Percentiles rank a stretch among this genome's conserved stretches.
phyloP scores from a whole-genome alignment of 805 yeast species.

The Spencermartinsiella europaea region DNA sequence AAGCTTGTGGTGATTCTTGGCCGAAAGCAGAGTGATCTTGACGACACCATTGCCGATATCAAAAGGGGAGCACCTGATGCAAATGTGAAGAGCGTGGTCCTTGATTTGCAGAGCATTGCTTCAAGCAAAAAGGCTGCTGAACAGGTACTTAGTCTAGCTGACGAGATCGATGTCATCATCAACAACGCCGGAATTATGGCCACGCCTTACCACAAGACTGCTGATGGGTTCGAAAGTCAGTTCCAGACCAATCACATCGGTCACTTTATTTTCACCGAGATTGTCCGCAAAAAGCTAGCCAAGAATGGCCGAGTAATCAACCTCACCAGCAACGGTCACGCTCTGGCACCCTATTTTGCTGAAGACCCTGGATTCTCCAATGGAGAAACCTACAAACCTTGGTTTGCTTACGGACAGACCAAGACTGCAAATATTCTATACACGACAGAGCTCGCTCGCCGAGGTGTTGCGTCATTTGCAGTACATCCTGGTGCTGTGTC shows the following conservation, averaged over 20 bases:
- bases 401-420: conserved; percentile 53
- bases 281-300: conserved; percentile 6
- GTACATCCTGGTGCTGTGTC: conserved; percentile 10
- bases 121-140: conserved; percentile 6
- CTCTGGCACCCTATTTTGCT: conserved; percentile 6
- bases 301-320: conserved; percentile 7
- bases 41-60: conserved; percentile 8
- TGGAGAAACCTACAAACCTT: conserved; percentile 7
- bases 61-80: conserved; percentile 11
- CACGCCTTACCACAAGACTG: conserved; percentile 56
- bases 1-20: conserved; percentile 10
- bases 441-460: conserved; percentile 6
- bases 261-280: conserved; percentile 63
- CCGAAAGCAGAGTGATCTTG: conserved; percentile 3
- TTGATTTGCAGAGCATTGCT: conserved; percentile 14
- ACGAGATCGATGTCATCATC: conserved; percentile 52
- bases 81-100: conserved; percentile 5
- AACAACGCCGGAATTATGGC: conserved; percentile 82
- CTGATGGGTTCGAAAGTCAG: conserved; percentile 71
- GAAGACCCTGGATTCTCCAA: conserved; percentile 9
- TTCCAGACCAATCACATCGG: conserved; percentile 73
- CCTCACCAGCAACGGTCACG: conserved; percentile 9
- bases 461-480: conserved; percentile 3
- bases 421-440: conserved; percentile 67
- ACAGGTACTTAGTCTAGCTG: conserved; percentile 10